Evolutionary conservation across 139 green algal genomes (phyloP).

Genomic region (Deuterostichococcus epilithicus): DNA sequence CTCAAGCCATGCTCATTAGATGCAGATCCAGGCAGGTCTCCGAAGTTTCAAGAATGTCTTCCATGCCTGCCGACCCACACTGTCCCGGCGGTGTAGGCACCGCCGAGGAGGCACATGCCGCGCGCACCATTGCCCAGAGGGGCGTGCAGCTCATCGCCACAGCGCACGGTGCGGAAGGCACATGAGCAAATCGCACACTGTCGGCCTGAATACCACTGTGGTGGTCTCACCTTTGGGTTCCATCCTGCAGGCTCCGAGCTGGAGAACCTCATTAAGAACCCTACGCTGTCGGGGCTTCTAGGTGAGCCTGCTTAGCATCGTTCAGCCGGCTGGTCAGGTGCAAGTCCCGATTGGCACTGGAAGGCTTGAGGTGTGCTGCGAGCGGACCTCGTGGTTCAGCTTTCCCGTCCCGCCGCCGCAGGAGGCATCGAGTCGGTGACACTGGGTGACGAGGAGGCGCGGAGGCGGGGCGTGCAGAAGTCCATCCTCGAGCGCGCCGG

Average conservation of each 20-base stretch:
- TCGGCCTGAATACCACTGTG: neutral
- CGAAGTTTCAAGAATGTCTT: too few species aligned
- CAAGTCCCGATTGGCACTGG: too few species aligned
- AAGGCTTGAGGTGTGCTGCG: too few species aligned
- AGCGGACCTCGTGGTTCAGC: too few species aligned
- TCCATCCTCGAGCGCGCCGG: slow-evolving; percentile 29
- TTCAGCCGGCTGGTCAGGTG: too few species aligned
- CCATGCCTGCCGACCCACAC: neutral
- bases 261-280: slow-evolving; percentile 81
- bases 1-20: too few species aligned
- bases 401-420: too few species aligned
- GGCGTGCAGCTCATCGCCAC: slow-evolving; percentile 83
- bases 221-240: neutral
- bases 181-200: neutral
- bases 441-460: slow-evolving; percentile 59
- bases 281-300: slow-evolving; percentile 67
- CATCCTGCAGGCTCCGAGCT: slow-evolving; percentile 16
- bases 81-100: too few species aligned
- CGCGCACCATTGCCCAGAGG: slow-evolving; percentile 69
- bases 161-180: slow-evolving; percentile 51
- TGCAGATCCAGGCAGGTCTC: too few species aligned
- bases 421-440: slow-evolving; percentile 52
- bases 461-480: slow-evolving; percentile 28
- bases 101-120: slow-evolving; percentile 59
- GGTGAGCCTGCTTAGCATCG: too few species aligned